Percentiles rank a stretch among this genome's conserved stretches.
These are phyloP conservation scores for Neonectria hederae DNA, from an alignment of 2,329 filamentous ascomycete species.

Conservation along the genomic window DNA sequence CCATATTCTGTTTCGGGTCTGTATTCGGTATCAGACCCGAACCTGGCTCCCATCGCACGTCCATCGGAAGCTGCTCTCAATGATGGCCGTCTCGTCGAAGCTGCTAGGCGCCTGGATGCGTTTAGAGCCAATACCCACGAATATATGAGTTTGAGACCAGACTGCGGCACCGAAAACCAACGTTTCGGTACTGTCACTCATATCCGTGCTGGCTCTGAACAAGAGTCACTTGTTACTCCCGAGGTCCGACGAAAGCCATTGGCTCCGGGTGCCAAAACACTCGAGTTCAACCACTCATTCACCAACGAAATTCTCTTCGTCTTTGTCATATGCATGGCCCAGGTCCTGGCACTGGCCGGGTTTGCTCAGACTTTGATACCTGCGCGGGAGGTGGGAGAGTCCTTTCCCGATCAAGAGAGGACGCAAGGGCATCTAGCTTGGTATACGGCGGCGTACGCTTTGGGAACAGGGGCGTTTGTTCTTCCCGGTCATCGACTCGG, in stretches of 20 bases:
- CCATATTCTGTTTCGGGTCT: slow-evolving; percentile 2
- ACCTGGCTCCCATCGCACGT: background rate
- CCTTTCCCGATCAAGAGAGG: slow-evolving; percentile 34
- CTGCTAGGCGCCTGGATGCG: slow-evolving; percentile 37
- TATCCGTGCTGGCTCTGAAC: slow-evolving; percentile 34
- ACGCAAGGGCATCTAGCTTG: slow-evolving; percentile 35
- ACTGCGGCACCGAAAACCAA: slow-evolving; percentile 27
- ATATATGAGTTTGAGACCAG: slow-evolving; percentile 35
- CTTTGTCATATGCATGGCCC: slow-evolving; percentile 39
- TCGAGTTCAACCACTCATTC: slow-evolving; percentile 38
- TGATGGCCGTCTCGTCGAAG: slow-evolving; percentile 38
- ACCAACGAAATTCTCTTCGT: slow-evolving; percentile 41
- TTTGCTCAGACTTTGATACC: slow-evolving; percentile 38
- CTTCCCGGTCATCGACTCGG: slow-evolving; percentile 39
- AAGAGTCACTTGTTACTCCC: slow-evolving; percentile 21
- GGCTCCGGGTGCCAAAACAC: slow-evolving; percentile 34
- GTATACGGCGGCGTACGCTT: slow-evolving; percentile 38
- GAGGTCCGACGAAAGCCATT: slow-evolving; percentile 38
- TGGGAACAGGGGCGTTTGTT: slow-evolving; percentile 33
- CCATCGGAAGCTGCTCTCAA: slow-evolving; percentile 26
- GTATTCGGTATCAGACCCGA: background rate
- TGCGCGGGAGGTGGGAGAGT: slow-evolving; percentile 32
- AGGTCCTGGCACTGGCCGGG: slow-evolving; percentile 36
- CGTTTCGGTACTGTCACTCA: slow-evolving; percentile 34
- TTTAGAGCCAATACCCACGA: slow-evolving; percentile 35